Conservation (phyloP, 805 yeast species). For the Saturnispora besseyi region DNA sequence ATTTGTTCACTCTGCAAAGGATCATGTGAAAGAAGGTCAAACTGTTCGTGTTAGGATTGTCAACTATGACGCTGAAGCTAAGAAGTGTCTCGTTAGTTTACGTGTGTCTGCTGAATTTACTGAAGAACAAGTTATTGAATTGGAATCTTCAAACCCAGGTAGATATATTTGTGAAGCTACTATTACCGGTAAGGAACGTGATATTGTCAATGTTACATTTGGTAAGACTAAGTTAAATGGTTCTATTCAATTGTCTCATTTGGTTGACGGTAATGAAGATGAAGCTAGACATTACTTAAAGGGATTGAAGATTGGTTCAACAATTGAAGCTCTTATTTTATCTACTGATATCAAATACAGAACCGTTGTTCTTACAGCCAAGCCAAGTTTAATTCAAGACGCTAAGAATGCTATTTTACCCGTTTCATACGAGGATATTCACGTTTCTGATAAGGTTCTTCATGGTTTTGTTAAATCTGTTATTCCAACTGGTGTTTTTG, state of each 20-base stretch:
- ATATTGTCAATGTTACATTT: constrained; percentile 58
- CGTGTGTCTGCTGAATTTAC: constrained; percentile 50
- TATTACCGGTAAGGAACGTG: constrained; percentile 69
- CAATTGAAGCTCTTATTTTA: constrained; percentile 50
- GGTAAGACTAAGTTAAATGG: constrained; percentile 49
- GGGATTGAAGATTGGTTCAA: constrained; percentile 52
- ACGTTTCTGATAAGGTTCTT: constrained; percentile 37
- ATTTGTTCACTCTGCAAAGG: constrained; percentile 66
- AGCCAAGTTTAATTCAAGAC: constrained; percentile 57
- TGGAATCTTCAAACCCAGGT: constrained; percentile 48
- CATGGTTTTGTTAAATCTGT: constrained; percentile 74
- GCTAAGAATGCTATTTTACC: constrained; percentile 53
- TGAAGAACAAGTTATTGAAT: constrained; percentile 36
- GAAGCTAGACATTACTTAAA: constrained; percentile 62
- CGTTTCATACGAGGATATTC: constrained; percentile 46
- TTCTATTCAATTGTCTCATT: constrained; percentile 62
- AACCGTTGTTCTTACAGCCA: constrained; percentile 54
- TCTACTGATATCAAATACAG: constrained; percentile 57
- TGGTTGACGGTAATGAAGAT: constrained; percentile 67
- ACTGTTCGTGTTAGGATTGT: constrained; percentile 65
- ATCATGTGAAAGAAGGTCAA: constrained; percentile 76
- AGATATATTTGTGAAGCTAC: constrained; percentile 48
- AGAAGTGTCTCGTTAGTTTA: constrained; percentile 63
- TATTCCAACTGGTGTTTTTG: constrained; percentile 75
- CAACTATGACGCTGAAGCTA: constrained; percentile 42